A percentile compares a stretch with the other conserved stretches of the same genome.
Conservation (phyloP, 805 yeast species). For the Spathaspora sp. region DNA sequence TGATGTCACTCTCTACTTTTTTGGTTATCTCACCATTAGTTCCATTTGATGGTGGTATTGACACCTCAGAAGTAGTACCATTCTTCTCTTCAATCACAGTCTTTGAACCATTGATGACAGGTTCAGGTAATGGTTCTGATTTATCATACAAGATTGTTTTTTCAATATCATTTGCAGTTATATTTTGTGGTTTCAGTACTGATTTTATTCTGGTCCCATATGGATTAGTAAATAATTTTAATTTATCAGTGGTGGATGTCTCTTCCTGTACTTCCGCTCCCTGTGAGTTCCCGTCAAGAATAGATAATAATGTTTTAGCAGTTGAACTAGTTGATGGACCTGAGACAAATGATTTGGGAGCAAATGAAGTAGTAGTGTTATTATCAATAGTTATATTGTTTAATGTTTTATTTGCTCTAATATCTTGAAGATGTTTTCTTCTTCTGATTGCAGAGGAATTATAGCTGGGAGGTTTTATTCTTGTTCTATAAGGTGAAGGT, state of each 20-base stretch:
- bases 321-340: slow-evolving; percentile 22
- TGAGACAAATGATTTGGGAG: slow-evolving; percentile 6
- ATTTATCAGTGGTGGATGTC: background rate
- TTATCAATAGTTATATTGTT: slow-evolving; percentile 1
- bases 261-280: background rate
- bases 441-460: slow-evolving; percentile 8
- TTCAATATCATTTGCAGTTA: slow-evolving; percentile 35
- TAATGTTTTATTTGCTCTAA: slow-evolving; percentile 1
- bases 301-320: slow-evolving; percentile 35
- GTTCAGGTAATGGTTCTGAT: slow-evolving; percentile 20
- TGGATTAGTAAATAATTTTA: slow-evolving; percentile 6
- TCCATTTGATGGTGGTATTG: background rate
- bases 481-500: slow-evolving; percentile 42
- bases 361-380: background rate
- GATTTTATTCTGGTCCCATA: slow-evolving; percentile 3
- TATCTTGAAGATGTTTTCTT: slow-evolving; percentile 1
- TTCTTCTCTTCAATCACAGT: background rate
- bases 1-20: background rate
- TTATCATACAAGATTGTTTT: slow-evolving; percentile 33
- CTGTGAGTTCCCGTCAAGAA: slow-evolving; percentile 25
- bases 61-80: background rate
- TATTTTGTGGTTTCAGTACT: slow-evolving; percentile 2
- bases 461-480: slow-evolving; percentile 28
- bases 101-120: background rate
- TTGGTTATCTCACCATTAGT: background rate